phyloP scores from a whole-genome alignment of 192 early-diverging fungal genomes.

The Coemansia aciculifera region DNA sequence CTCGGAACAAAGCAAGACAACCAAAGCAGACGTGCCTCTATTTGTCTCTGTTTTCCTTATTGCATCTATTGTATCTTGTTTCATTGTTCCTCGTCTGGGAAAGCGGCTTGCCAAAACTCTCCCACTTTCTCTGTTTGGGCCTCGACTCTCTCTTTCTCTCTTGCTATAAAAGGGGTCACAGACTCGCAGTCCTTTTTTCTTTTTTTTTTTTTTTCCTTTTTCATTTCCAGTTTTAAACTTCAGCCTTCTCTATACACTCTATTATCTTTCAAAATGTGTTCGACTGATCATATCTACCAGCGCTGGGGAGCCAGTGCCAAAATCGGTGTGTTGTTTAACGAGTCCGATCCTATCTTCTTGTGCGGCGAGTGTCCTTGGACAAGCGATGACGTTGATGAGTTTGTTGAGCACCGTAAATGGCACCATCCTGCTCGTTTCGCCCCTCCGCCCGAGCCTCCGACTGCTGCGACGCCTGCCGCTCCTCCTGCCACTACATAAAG shows the following conservation, averaged over 20 bases:
- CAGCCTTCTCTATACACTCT: background rate
- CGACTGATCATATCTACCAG: background rate
- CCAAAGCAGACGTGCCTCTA: background rate
- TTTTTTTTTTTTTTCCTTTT: background rate
- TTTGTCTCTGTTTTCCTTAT: background rate
- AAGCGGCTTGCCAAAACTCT: constrained; percentile 13
- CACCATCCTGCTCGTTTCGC: constrained; percentile 22
- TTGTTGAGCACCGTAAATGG: constrained; percentile 33
- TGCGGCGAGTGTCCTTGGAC: constrained; percentile 42
- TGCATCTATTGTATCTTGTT: constrained; percentile 6
- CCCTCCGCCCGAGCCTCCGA: constrained; percentile 6
- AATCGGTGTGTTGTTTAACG: background rate
- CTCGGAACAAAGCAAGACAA: background rate
- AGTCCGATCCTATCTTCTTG: constrained; percentile 15
- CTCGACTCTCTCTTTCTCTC: background rate
- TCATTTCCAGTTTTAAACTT: constrained; percentile 9
- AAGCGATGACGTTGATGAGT: constrained; percentile 31
- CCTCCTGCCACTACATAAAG: background rate
- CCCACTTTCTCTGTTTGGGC: constrained; percentile 2
- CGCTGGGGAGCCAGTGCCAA: background rate
- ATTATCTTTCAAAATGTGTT: background rate
- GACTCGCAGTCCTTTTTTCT: background rate
- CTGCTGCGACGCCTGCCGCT: background rate
- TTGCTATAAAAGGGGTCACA: constrained; percentile 3
- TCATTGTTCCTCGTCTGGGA: background rate